Evolutionary conservation across 768 basidiomycete species (phyloP), one percentile per base, ranked within the genome.

Genomic region (Amanita brunnescens): DNA sequence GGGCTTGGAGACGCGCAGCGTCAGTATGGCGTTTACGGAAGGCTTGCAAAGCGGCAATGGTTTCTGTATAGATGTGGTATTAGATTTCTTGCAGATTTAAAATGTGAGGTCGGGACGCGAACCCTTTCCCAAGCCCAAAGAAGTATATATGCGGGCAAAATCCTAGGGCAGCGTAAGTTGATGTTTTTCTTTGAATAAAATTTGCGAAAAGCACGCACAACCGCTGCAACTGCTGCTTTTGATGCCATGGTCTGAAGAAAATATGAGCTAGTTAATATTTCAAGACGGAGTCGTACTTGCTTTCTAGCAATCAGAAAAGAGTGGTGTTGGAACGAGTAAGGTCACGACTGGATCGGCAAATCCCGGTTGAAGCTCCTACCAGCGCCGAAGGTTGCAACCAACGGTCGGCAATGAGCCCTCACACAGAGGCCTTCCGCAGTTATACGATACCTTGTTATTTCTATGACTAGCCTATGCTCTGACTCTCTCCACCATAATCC

Each of bases 1-100:
- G 77, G 48, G 71, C 70, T 38, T 81, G 67, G 53, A 89, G 71
- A 55, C 85, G 83, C 63, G 88, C 85, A 52, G 96, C 95, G 49
- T 97, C 91, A 58, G 74, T 73, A 69, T 95, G 83, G 54, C 96
- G 91, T 70, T 94, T 96, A 71, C 96, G 89, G 85, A 99, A 98
- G 35, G 89, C 87, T 67, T 91, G 89, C 47, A 99, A 79, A 48
- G 91, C 71, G 50, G 90, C 76, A 62, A 96, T 78, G 60, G 95
- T 94, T 75, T 97, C 91, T 92, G 68, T 20, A 51, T 9, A 2
- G 10, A 18, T 16, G 16, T n/a, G 16, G 12, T 8, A 42, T 21
- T 23, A 32, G 23, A n/a, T 7, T 23, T 37, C 13, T n/a, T 4
- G 7, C 2, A 12, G 21, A 13, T 20, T 6, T n/a, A 30, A 23